phyloP scores from a whole-genome alignment of 257 asterid species.

The Solanum sitiens region DNA sequence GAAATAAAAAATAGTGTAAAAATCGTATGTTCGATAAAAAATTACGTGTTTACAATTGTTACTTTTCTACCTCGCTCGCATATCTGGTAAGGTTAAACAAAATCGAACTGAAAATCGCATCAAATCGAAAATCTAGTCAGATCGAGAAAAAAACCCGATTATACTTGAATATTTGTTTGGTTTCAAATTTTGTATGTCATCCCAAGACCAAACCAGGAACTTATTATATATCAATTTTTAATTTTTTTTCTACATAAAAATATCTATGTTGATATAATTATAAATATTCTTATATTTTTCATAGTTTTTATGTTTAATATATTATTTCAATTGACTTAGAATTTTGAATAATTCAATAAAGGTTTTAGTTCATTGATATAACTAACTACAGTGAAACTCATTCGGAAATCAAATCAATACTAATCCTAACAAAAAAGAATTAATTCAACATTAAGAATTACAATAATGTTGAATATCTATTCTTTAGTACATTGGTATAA shows the following conservation, averaged over 20 bases:
- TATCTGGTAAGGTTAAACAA: too few relatives aligned
- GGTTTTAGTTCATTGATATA: neutral
- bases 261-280: neutral
- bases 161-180: neutral
- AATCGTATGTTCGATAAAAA: too few relatives aligned
- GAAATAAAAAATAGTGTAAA: too few relatives aligned
- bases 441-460: neutral
- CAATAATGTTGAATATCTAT: neutral
- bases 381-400: neutral
- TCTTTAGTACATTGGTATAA: neutral
- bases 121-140: neutral
- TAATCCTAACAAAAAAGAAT: neutral
- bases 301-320: neutral
- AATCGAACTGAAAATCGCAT: neutral
- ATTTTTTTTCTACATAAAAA: neutral
- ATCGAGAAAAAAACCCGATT: too few relatives aligned
- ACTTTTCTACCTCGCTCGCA: neutral
- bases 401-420: neutral
- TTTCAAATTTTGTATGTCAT: neutral
- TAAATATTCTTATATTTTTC: neutral
- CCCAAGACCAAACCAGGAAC: neutral
- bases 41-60: neutral
- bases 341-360: neutral
- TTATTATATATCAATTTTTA: too few relatives aligned
- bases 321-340: neutral